Percentiles rank a stretch among this genome's conserved stretches.
phyloP scores from a whole-genome alignment of 768 basidiomycete species.

The Gymnopilus dilepis region DNA sequence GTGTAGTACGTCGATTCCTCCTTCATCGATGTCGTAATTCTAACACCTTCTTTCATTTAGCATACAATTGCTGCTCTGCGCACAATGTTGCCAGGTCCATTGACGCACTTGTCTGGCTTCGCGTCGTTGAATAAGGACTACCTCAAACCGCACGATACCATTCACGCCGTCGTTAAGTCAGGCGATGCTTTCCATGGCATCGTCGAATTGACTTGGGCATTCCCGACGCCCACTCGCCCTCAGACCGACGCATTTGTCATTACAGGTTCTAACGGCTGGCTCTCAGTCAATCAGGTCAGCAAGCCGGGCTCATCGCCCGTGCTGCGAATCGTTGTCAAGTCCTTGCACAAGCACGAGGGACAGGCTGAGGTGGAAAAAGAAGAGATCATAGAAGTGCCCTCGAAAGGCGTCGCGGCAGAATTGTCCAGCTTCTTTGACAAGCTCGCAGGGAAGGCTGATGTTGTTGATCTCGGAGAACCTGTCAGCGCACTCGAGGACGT shows the following conservation, averaged over 20 bases:
- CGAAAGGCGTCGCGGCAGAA: slow-evolving; percentile 61
- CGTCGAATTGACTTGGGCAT: slow-evolving; percentile 67
- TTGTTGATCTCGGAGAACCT: slow-evolving; percentile 57
- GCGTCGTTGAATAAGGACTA: slow-evolving; percentile 73
- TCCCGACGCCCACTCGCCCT: slow-evolving; percentile 50
- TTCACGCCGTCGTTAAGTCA: slow-evolving; percentile 60
- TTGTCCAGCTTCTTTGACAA: slow-evolving; percentile 63
- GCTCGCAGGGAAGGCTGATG: slow-evolving; percentile 56
- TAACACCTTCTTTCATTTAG: slow-evolving; percentile 35
- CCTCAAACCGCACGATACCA: slow-evolving; percentile 81
- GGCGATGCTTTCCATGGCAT: slow-evolving; percentile 60
- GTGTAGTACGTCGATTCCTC: slow-evolving; percentile 58
- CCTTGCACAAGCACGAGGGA: slow-evolving; percentile 37
- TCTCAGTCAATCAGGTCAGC: slow-evolving; percentile 47
- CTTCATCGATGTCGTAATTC: not conserved
- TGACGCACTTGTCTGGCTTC: slow-evolving; percentile 65
- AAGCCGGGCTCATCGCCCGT: slow-evolving; percentile 29
- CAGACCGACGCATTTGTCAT: slow-evolving; percentile 49
- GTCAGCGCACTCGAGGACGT: slow-evolving; percentile 72
- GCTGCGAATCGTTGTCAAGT: slow-evolving; percentile 46
- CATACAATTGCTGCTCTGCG: slow-evolving; percentile 73
- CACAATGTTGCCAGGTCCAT: slow-evolving; percentile 55
- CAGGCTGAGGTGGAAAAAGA: slow-evolving; percentile 51
- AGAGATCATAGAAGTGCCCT: slow-evolving; percentile 53
- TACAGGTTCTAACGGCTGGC: slow-evolving; percentile 67